phyloP scores from a whole-genome alignment of 2,329 filamentous ascomycete genomes.

The Pseudogymnoascus sp. region DNA sequence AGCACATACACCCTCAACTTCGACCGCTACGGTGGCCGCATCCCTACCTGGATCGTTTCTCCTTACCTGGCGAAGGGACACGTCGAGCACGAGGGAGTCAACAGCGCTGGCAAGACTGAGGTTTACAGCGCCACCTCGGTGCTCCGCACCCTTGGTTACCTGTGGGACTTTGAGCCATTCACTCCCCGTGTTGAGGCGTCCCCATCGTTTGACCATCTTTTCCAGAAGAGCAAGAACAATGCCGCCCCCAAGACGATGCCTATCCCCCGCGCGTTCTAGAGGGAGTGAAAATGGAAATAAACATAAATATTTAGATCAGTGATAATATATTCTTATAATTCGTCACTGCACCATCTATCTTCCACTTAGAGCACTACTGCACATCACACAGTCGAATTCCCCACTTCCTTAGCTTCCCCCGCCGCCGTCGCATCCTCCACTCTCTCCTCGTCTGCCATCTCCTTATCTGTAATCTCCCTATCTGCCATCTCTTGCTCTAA shows the following conservation, averaged over 20 bases:
- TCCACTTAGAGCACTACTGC: neutral
- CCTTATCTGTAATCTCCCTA: neutral
- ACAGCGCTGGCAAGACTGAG: slow-evolving; percentile 25
- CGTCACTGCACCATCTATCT: neutral
- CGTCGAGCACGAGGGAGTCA: slow-evolving; percentile 31
- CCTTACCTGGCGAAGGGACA: slow-evolving; percentile 37
- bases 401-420: neutral
- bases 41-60: slow-evolving; percentile 38
- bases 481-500: slow-evolving; percentile 15
- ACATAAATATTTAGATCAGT: neutral
- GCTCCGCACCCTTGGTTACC: slow-evolving; percentile 34
- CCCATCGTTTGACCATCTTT: slow-evolving; percentile 11
- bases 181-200: slow-evolving; percentile 9
- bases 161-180: slow-evolving; percentile 27
- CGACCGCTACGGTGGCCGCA: slow-evolving; percentile 36
- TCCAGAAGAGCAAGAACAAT: slow-evolving; percentile 1
- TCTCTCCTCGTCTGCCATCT: neutral
- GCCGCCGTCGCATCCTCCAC: neutral
- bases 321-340: slow-evolving; percentile 1
- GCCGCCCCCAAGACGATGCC: neutral
- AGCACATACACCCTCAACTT: slow-evolving; percentile 34
- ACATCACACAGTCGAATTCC: neutral
- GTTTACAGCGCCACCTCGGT: slow-evolving; percentile 36
- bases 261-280: neutral
- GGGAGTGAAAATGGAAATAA: neutral